Evolutionary conservation across 116 monocot genomes (phyloP).

Genomic region (Phalaenopsis hybrid): DNA sequence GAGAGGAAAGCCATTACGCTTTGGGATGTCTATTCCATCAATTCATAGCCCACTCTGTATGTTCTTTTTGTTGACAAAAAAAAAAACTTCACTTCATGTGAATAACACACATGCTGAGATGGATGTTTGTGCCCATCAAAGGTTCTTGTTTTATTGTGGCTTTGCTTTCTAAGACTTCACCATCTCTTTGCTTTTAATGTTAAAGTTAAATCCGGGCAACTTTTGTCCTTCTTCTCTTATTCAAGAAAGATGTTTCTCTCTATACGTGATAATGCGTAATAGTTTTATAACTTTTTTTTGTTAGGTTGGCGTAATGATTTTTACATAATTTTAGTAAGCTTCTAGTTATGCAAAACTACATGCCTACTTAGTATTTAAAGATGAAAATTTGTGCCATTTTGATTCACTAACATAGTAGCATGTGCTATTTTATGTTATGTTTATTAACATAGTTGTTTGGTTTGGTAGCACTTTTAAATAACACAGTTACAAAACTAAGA

Average conservation of each 20-base stretch:
- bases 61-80: slow-evolving; percentile 47
- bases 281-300: neutral
- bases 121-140: slow-evolving; percentile 85
- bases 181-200: neutral
- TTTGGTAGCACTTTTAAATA: neutral
- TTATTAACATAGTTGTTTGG: too few species aligned
- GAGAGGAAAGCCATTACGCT: slow-evolving; percentile 64
- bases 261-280: neutral
- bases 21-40: slow-evolving; percentile 92
- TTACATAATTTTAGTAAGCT: too few species aligned
- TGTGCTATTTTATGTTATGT: too few species aligned
- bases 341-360: too few species aligned
- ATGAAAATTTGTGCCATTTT: too few species aligned
- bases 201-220: neutral
- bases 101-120: slow-evolving; percentile 88
- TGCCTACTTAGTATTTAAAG: too few species aligned
- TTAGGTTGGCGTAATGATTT: too few species aligned
- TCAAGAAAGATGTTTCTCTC: too few species aligned
- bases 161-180: neutral
- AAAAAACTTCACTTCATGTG: slow-evolving; percentile 62
- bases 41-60: slow-evolving; percentile 58
- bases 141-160: slow-evolving; percentile 26
- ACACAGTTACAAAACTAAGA: neutral
- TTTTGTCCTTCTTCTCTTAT: too few species aligned
- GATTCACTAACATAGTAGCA: too few species aligned